These are phyloP conservation scores for Bruguiera gymnorhiza DNA, from an alignment of 345 rosid genomes.

Conservation along the genomic window DNA sequence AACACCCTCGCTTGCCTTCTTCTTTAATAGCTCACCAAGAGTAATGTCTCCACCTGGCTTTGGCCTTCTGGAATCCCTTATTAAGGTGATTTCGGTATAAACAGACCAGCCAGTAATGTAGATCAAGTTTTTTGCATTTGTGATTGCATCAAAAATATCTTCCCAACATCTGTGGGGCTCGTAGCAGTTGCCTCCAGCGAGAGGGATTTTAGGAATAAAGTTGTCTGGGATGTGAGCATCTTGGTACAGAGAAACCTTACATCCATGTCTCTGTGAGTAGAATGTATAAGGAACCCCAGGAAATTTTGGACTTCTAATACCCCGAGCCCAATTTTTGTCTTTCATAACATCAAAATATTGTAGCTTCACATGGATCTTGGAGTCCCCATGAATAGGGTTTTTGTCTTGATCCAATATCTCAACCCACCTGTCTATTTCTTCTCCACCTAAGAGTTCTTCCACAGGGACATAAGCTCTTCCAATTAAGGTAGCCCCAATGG, in stretches of 20 bases:
- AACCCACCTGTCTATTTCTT: conserved; percentile 87
- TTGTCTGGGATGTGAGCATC: conserved; percentile 91
- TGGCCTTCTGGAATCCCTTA: conserved; percentile 92
- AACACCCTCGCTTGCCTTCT: conserved; percentile 90
- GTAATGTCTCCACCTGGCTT: conserved; percentile 85
- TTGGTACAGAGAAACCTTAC: conserved; percentile 86
- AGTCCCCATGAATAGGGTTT: conserved; percentile 52
- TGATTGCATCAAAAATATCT: conserved; percentile 85
- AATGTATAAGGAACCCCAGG: conserved; percentile 98
- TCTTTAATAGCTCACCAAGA: conserved; percentile 82
- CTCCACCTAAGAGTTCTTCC: conserved; percentile 58
- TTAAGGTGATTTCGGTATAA: conserved; percentile 74
- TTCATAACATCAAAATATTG: conserved; percentile 68
- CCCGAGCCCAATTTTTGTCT: conserved; percentile 61
- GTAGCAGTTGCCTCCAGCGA: conserved; percentile 76
- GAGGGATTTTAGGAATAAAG: conserved; percentile 82
- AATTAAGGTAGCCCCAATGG: conserved; percentile 83
- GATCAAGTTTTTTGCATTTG: conserved; percentile 78
- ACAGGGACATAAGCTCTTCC: conserved; percentile 87
- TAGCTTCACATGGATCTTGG: conserved; percentile 88
- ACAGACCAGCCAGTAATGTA: conserved; percentile 99
- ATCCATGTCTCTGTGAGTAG: conserved; percentile 80
- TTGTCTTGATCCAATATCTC: conserved; percentile 71
- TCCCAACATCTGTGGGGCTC: conserved; percentile 96
- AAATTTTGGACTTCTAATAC: conserved; percentile 63